These are phyloP conservation scores for Metschnikowia picachoensis DNA, from an alignment of 805 yeast genomes.

Conservation along the genomic window DNA sequence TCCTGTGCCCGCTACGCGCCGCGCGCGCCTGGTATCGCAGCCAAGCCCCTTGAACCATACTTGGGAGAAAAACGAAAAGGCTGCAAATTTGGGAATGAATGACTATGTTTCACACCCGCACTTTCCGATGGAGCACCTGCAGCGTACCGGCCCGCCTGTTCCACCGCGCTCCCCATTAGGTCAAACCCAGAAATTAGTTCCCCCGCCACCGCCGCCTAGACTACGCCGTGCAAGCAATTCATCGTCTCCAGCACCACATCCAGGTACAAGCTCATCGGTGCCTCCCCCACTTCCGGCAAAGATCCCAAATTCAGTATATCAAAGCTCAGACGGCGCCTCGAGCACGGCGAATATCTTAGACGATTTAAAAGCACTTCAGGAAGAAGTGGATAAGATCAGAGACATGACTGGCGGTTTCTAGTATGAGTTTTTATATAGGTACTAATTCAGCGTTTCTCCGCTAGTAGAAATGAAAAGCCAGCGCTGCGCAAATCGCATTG, in stretches of 20 bases:
- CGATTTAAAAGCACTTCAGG: constrained; percentile 63
- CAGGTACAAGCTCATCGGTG: not conserved
- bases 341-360: constrained; percentile 55
- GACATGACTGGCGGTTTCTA: constrained; percentile 43
- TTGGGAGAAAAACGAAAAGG: not conserved
- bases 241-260: constrained; percentile 5
- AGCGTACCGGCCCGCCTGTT: constrained; percentile 13
- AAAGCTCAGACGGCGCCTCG: constrained; percentile 10
- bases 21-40: constrained; percentile 32
- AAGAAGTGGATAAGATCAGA: constrained; percentile 60
- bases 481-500: not conserved
- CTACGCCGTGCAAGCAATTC: constrained; percentile 29
- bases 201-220: constrained; percentile 43
- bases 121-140: not conserved
- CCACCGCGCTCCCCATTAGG: constrained; percentile 26
- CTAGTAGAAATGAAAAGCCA: constrained; percentile 6
- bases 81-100: not conserved
- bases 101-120: too few species aligned
- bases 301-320: constrained; percentile 20
- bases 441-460: constrained; percentile 8
- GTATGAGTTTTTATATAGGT: constrained; percentile 1
- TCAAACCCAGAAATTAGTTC: constrained; percentile 1
- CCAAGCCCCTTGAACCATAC: constrained; percentile 19
- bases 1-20: constrained; percentile 37
- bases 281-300: constrained; percentile 17